Conservation (phyloP, 2,329 filamentous ascomycete genomes). For the Cladophialophora carrionii region DNA sequence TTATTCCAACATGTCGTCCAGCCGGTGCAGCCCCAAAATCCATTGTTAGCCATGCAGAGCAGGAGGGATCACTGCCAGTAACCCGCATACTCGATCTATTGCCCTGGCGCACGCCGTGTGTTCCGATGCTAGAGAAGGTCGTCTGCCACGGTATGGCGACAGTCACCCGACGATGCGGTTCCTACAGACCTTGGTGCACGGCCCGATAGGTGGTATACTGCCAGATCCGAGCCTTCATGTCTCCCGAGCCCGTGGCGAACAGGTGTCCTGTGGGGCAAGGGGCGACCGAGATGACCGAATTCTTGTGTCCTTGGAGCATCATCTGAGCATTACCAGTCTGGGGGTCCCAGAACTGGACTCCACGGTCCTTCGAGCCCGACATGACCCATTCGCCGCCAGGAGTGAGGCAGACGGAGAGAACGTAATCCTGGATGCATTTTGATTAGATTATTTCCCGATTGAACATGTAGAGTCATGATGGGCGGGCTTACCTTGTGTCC, state of each 20-base stretch:
- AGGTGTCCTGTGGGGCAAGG: constrained; percentile 84
- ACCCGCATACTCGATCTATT: neutral
- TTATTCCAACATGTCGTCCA: neutral
- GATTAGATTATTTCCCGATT: constrained; percentile 29
- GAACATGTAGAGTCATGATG: neutral
- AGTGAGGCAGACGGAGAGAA: constrained; percentile 91
- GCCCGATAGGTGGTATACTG: constrained; percentile 61
- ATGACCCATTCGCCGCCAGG: constrained; percentile 95
- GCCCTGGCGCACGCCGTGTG: neutral
- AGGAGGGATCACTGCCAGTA: neutral
- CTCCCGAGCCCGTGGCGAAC: constrained; percentile 95
- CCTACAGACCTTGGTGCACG: constrained; percentile 28
- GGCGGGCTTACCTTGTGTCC: constrained; percentile 75
- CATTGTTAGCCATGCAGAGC: neutral
- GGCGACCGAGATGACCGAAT: constrained; percentile 96
- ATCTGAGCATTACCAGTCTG: constrained; percentile 90
- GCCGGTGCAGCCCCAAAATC: neutral
- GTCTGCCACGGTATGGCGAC: neutral
- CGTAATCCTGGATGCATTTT: constrained; percentile 73
- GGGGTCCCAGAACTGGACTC: constrained; percentile 98
- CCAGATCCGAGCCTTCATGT: constrained; percentile 98
- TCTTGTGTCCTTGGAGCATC: constrained; percentile 99
- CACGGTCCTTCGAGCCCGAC: constrained; percentile 94
- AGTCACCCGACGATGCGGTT: neutral
- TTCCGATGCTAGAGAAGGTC: neutral